Percentiles rank a stretch among this genome's conserved stretches.
Conservation (phyloP, 108 stramenopile species). For the Nitzschia inconspicua region DNA sequence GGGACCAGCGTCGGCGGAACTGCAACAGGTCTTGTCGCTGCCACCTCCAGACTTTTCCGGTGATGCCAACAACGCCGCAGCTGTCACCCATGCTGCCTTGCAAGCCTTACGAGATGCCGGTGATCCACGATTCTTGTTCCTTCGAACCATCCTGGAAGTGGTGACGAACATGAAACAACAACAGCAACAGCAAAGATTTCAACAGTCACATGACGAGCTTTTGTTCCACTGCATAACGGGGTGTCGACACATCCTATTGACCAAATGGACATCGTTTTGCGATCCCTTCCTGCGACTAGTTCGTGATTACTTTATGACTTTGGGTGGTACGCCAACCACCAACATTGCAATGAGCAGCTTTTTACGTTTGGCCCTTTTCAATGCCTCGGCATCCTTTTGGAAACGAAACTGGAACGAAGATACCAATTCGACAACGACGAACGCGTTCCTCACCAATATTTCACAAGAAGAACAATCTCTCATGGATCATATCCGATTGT, state of each 20-base stretch:
- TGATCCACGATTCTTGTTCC: constrained; percentile 66
- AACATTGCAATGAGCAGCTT: constrained; percentile 27
- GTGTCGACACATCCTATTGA: constrained; percentile 59
- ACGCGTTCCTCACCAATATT: constrained; percentile 11
- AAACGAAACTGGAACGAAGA: constrained; percentile 68
- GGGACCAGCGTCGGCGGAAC: constrained; percentile 35
- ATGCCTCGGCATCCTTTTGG: constrained; percentile 63
- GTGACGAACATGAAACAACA: background rate
- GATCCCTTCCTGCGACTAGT: constrained; percentile 31
- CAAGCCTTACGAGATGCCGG: constrained; percentile 69
- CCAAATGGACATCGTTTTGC: constrained; percentile 46
- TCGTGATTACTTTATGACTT: constrained; percentile 55
- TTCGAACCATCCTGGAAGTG: constrained; percentile 60
- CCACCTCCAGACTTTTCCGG: constrained; percentile 38
- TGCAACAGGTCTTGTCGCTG: constrained; percentile 46
- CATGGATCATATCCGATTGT: constrained; percentile 12
- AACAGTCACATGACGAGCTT: constrained; percentile 54
- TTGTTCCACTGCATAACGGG: constrained; percentile 81
- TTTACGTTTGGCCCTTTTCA: constrained; percentile 54
- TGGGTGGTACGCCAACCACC: constrained; percentile 33
- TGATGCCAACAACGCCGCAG: constrained; percentile 20
- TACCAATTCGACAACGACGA: background rate
- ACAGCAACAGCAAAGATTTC: constrained; percentile 3
- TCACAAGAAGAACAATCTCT: constrained; percentile 26
- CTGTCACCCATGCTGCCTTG: constrained; percentile 58